These are phyloP conservation scores for Aspergillus cejpii DNA, from an alignment of 2,329 filamentous ascomycete genomes.

Conservation along the genomic window DNA sequence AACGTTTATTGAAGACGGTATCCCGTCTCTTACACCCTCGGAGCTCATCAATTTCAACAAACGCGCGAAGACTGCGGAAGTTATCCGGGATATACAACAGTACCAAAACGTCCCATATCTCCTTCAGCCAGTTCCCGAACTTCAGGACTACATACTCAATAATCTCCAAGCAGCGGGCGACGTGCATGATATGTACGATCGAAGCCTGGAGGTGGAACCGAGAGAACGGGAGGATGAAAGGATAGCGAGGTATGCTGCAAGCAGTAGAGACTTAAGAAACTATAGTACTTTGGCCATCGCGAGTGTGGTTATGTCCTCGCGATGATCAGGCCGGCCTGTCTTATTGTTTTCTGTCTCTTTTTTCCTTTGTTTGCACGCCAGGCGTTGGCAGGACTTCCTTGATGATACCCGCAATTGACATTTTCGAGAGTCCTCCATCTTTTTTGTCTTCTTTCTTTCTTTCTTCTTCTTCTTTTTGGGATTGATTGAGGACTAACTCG, in stretches of 20 bases:
- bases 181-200: constrained; percentile 99
- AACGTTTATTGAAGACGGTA: constrained; percentile 97
- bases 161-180: constrained; percentile 95
- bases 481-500: constrained; percentile 29
- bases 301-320: constrained; percentile 28
- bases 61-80: constrained; percentile 93
- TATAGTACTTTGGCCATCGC: constrained; percentile 27
- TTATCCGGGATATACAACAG: constrained; percentile 96
- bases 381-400: constrained; percentile 12
- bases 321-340: constrained; percentile 22
- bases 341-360: constrained; percentile 10
- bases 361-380: constrained; percentile 11
- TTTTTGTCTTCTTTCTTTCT: constrained; percentile 14
- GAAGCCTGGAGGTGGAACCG: constrained; percentile 86
- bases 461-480: constrained; percentile 12
- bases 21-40: constrained; percentile 91
- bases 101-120: constrained; percentile 98
- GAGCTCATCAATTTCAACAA: constrained; percentile 98
- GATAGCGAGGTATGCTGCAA: constrained; percentile 77
- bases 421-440: constrained; percentile 29
- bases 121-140: constrained; percentile 77
- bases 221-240: constrained; percentile 97
- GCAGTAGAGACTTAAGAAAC: constrained; percentile 27
- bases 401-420: constrained; percentile 8
- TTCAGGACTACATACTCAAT: constrained; percentile 93